Evolutionary conservation across 164 flowering plant species (phyloP), one percentile per base, ranked within the genome.

Genomic region (Protea cynaroides): DNA sequence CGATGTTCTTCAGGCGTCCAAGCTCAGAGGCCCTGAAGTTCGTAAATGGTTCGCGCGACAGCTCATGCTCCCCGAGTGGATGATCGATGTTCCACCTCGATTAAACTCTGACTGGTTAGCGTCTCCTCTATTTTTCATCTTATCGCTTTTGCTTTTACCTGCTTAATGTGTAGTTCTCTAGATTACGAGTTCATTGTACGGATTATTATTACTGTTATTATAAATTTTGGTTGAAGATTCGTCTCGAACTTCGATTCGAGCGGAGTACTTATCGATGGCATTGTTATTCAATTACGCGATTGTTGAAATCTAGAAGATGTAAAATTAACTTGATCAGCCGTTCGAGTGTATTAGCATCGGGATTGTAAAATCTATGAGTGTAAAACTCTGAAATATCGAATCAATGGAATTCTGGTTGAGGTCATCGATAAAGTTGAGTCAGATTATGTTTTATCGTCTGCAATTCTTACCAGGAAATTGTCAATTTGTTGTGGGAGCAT

Each of bases 21-120:
- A 76, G 72, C 90, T 95, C 47, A 79, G 70, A 76, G 96, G 96
- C 21, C 22, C 80, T 1, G 95, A 85, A 38, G 96, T 84, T 46
- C 90, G 97, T 1, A 70, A 78, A 58, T 92, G 96, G 97, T 95
- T 91, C 64, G 80, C 99, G 36, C 77, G 74, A 29, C 99, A 91
- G 78, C 77, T 94, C 17, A 89, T 91, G 97, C 85, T 91, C 8
- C 99, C 96, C 1, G 99, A 95, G 76, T 95, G 99, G 99, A 95
- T 95, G 99, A 84, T 95, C 64, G 99, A 95, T 52, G 84, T 95
- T 36, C 99, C 97, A 3, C 86, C 86, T 67, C 75, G 85, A 0
- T 71, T 95, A 47, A 69, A 46, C 47, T 66, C 68, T 1, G 96
- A 95, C 66, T 92, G 99, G 99, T 94, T 58, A 29, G 52, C 43